These are phyloP conservation scores for Vitis riparia DNA, from an alignment of 164 flowering plant genomes.

Conservation along the genomic window DNA sequence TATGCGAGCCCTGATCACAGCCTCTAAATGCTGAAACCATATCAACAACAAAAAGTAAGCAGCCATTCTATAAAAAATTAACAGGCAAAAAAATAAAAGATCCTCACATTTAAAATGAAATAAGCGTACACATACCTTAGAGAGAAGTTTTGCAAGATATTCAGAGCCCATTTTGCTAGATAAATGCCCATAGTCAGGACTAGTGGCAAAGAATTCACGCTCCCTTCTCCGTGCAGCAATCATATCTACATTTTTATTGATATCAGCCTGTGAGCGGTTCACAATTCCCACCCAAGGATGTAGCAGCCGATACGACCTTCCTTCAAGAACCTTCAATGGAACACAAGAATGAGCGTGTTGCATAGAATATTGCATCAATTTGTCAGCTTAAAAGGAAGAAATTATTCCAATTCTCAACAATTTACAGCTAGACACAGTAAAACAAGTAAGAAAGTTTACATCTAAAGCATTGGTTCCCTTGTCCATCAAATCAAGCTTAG, in stretches of 20 bases:
- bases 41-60: background rate
- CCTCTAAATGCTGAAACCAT: constrained; percentile 68
- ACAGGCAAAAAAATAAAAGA: background rate
- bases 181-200: constrained; percentile 84
- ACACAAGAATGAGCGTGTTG: background rate
- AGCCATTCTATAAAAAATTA: background rate
- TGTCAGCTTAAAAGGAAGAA: background rate
- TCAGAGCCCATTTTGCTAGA: constrained; percentile 89
- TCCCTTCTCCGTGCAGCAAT: constrained; percentile 74
- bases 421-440: background rate
- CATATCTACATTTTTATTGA: constrained; percentile 87
- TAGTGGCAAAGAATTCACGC: constrained; percentile 70
- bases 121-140: constrained; percentile 48
- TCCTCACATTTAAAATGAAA: constrained; percentile 1
- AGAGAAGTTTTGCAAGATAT: constrained; percentile 88
- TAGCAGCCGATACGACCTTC: constrained; percentile 74
- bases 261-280: constrained; percentile 93
- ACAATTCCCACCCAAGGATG: constrained; percentile 97
- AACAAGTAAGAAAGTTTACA: constrained; percentile 39
- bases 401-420: background rate
- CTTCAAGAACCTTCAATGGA: constrained; percentile 76
- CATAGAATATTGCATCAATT: too few relatives aligned
- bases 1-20: constrained; percentile 57
- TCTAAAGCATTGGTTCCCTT: constrained; percentile 90
- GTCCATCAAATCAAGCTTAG: constrained; percentile 96